phyloP scores from a whole-genome alignment of 2,329 filamentous ascomycete species.

The Pseudocercospora macadamiae region DNA sequence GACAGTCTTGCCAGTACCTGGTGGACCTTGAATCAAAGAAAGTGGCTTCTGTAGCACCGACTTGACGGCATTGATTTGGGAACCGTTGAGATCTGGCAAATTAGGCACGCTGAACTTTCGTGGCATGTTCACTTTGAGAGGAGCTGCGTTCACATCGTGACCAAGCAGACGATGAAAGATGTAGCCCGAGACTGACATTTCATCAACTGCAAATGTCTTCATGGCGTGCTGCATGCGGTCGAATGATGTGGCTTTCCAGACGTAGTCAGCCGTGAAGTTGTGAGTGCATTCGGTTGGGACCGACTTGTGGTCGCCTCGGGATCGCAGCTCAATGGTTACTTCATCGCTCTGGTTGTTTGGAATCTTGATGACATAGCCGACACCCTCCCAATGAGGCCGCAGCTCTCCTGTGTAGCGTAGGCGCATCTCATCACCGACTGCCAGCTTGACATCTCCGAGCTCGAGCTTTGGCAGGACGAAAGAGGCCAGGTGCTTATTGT shows the following conservation, averaged over 20 bases:
- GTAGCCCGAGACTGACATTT: constrained; percentile 97
- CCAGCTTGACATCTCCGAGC: constrained; percentile 94
- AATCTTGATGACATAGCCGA: constrained; percentile 98
- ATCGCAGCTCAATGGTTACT: constrained; percentile 90
- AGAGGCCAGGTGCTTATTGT: constrained; percentile 95
- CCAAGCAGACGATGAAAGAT: constrained; percentile 97
- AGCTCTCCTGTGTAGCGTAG: constrained; percentile 95
- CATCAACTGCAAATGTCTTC: constrained; percentile 98
- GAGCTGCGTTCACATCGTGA: constrained; percentile 89
- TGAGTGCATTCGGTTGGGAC: constrained; percentile 95
- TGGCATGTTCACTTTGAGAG: constrained; percentile 93
- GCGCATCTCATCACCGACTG: constrained; percentile 97
- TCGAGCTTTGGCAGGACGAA: constrained; percentile 97
- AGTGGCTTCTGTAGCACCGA: constrained; percentile 91
- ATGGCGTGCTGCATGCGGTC: constrained; percentile 99
- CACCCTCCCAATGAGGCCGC: constrained; percentile 90
- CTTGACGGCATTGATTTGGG: constrained; percentile 95
- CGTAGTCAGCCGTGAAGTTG: constrained; percentile 98
- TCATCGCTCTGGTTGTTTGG: constrained; percentile 99
- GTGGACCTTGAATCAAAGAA: constrained; percentile 94
- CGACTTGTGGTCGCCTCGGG: constrained; percentile 93
- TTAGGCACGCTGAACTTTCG: constrained; percentile 97
- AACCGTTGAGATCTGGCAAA: constrained; percentile 90
- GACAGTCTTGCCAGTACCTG: constrained; percentile 96
- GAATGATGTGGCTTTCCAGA: constrained; percentile 99